These are phyloP conservation scores for Theileria annulata DNA, from an alignment of 169 alveolate genomes.

Conservation along the genomic window DNA sequence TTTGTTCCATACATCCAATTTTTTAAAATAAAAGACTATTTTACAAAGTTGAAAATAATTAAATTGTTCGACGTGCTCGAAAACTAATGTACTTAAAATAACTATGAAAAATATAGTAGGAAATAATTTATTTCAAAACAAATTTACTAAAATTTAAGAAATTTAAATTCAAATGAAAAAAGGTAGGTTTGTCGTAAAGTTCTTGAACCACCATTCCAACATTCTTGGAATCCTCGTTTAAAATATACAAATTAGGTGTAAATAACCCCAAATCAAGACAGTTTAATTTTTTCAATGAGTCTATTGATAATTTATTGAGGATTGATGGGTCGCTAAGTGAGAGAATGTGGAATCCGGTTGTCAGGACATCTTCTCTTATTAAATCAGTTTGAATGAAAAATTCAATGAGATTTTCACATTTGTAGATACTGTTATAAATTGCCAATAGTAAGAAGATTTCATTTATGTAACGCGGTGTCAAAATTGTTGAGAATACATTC, in stretches of 20 bases:
- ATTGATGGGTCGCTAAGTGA: not conserved
- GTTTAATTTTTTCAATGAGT: not conserved
- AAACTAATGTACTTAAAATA: not conserved
- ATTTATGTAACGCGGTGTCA: not conserved
- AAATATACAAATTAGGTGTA: not conserved
- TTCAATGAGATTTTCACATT: not conserved
- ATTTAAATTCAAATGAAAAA: not conserved
- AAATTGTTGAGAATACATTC: not conserved
- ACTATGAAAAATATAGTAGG: not conserved
- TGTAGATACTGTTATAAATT: not conserved
- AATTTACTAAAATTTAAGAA: not conserved
- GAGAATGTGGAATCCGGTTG: not conserved
- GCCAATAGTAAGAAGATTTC: not conserved
- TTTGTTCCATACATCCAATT: not conserved
- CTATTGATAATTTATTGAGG: not conserved
- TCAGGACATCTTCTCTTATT: not conserved
- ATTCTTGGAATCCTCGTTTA: not conserved
- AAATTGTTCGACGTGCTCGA: not conserved
- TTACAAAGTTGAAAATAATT: not conserved
- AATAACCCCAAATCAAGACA: not conserved
- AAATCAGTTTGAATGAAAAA: not conserved
- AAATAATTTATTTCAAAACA: not conserved
- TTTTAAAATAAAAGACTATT: not conserved
- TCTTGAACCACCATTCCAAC: conserved; percentile 1
- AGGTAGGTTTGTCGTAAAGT: not conserved